phyloP scores from a whole-genome alignment of 495 filamentous ascomycete species.

The Ascobolus immersus region DNA sequence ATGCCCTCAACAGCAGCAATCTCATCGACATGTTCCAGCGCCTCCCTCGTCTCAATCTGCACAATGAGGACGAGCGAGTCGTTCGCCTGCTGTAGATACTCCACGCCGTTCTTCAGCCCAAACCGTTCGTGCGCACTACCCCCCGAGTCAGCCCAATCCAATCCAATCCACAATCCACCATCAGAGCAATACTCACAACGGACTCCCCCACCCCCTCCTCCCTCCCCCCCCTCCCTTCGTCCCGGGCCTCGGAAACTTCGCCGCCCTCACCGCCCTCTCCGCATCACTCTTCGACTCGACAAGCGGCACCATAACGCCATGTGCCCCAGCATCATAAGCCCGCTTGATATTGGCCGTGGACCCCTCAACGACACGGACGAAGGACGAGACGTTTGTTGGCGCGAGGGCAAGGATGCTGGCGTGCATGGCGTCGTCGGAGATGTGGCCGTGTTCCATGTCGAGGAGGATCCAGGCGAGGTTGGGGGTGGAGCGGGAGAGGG shows the following conservation, averaged over 20 bases:
- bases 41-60: slow-evolving; percentile 60
- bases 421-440: slow-evolving; percentile 61
- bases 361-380: too few species aligned
- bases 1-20: slow-evolving; percentile 42
- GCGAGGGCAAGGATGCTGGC: slow-evolving; percentile 53
- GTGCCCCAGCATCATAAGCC: slow-evolving; percentile 28
- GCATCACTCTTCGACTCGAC: not conserved
- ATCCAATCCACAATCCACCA: not conserved
- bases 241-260: slow-evolving; percentile 43
- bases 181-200: slow-evolving; percentile 19
- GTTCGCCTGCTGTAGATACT: slow-evolving; percentile 56
- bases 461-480: slow-evolving; percentile 53
- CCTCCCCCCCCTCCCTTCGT: slow-evolving; percentile 40
- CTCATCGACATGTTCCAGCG: slow-evolving; percentile 39
- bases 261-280: slow-evolving; percentile 20
- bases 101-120: slow-evolving; percentile 27
- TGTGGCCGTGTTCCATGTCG: slow-evolving; percentile 56
- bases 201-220: slow-evolving; percentile 38
- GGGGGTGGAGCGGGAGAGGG: slow-evolving; percentile 36
- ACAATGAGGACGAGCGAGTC: slow-evolving; percentile 43
- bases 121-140: too few species aligned
- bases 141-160: too few species aligned
- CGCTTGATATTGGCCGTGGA: too few species aligned
- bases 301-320: slow-evolving; percentile 1
- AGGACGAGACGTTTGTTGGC: too few species aligned